Conservation (phyloP, 1,284 basidiomycete genomes). For the Cutaneotrichosporon mucoides region DNA sequence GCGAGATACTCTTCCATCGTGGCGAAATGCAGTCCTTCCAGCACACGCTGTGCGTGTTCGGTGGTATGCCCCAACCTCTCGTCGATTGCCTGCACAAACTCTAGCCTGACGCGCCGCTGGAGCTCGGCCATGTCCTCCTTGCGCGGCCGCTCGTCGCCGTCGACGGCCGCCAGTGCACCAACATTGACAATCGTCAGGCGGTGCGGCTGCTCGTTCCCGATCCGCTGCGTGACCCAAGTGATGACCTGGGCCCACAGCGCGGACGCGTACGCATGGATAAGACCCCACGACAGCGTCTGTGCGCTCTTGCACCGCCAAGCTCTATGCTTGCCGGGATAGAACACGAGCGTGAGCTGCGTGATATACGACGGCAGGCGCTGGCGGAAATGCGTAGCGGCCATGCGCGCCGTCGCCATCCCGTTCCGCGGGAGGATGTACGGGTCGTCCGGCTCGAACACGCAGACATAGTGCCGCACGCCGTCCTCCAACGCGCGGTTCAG, state of each 20-base stretch:
- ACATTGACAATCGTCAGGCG: conserved; percentile 6
- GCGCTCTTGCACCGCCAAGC: not conserved
- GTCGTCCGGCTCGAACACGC: conserved; percentile 13
- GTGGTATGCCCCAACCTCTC: not conserved
- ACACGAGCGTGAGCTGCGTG: conserved; percentile 4
- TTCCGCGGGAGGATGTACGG: conserved; percentile 12
- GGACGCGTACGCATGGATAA: conserved; percentile 1
- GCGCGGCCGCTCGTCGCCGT: not conserved
- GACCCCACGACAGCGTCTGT: conserved; percentile 8
- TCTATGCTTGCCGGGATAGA: not conserved
- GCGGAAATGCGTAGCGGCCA: conserved; percentile 3
- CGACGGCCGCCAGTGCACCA: conserved; percentile 1
- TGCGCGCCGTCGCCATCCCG: not conserved
- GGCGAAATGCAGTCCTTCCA: conserved; percentile 13
- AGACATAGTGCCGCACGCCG: conserved; percentile 5
- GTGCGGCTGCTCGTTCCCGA: not conserved
- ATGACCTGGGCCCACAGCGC: conserved; percentile 1
- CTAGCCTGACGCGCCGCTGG: not conserved
- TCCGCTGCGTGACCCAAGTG: not conserved
- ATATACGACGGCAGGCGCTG: not conserved
- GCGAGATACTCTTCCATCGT: conserved; percentile 17
- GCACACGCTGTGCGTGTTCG: not conserved
- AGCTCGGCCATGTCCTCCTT: not conserved
- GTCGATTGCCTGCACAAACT: not conserved
- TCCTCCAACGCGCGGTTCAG: not conserved